phyloP scores from a whole-genome alignment of 768 basidiomycete species.

The Infundibulicybe gibba region DNA sequence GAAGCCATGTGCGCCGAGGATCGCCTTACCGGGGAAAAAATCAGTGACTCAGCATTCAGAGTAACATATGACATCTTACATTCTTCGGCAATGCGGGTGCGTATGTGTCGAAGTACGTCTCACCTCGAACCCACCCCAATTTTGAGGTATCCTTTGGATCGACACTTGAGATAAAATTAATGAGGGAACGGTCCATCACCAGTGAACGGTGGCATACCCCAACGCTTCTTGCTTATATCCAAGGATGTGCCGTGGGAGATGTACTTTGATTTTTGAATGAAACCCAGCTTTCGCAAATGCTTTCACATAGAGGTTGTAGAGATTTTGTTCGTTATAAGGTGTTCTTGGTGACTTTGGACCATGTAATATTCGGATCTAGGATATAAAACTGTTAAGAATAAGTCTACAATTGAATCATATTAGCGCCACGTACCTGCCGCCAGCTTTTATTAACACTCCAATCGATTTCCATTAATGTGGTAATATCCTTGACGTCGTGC shows the following conservation, averaged over 20 bases:
- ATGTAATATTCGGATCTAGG: conserved; percentile 15
- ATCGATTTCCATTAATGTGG: conserved; percentile 14
- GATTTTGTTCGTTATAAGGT: conserved; percentile 16
- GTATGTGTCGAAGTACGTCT: conserved; percentile 17
- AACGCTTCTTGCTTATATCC: conserved; percentile 18
- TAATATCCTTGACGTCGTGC: conserved; percentile 16
- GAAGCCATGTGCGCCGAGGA: conserved; percentile 12
- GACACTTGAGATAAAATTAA: conserved; percentile 11
- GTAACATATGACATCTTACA: conserved; percentile 3
- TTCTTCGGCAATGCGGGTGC: conserved; percentile 17
- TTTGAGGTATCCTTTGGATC: conserved; percentile 13
- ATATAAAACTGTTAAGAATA: not conserved
- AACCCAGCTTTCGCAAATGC: conserved; percentile 13
- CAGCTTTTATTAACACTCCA: conserved; percentile 22
- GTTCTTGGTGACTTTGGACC: conserved; percentile 10
- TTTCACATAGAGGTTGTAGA: conserved; percentile 17
- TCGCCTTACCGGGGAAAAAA: conserved; percentile 4
- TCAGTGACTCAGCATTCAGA: too few species aligned
- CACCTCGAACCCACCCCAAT: conserved; percentile 15
- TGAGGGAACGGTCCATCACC: too few species aligned
- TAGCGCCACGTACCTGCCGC: conserved; percentile 16
- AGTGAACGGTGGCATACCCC: too few species aligned
- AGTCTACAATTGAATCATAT: not conserved
- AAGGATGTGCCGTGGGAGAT: conserved; percentile 17
- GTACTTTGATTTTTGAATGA: conserved; percentile 14